Evolutionary conservation across 2,329 filamentous ascomycete species (phyloP), one percentile per base, ranked within the genome.

Genomic region (Erysiphe pulchra): DNA sequence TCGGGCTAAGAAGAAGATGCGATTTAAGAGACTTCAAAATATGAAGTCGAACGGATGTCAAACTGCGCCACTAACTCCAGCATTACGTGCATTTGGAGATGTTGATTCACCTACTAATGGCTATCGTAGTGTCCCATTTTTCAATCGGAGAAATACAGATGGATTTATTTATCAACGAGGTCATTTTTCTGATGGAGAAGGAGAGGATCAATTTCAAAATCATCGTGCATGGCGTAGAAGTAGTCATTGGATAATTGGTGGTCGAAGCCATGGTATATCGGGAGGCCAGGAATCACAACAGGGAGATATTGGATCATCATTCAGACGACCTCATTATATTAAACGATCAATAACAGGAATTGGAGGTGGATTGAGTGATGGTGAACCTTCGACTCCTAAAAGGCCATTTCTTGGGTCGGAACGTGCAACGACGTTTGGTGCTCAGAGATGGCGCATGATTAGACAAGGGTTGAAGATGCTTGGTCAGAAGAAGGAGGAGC

Each of bases 371-470:
- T 72, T 68, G 31, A 64, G 74, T 49, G 75, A 80, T 48, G 69
- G 74, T n/a, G 75, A 79, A 48, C 69, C 71, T 17, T 66, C 73
- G 46, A 68, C 67, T 8, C 69, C 71, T 2, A 65, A 63, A 51
- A 62, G 73, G 17, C 66, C 71, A 7, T 70, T 74, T 54, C 70
- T 82, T 53, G 65, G 71, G 28, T 57, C 61, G 36, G 80, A 85
- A 51, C 69, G 79, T 52, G 75, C 79, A 20, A 73, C 78, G 2
- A 84, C 77, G 14, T 76, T 80, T 56, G 73, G 73, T 55, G 84
- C 75, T 16, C 80, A 87, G 55, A 84, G 82, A 64, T 98, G 90
- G 90, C 78, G 77, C 51, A 82, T 92, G 57, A 73, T 98, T 56
- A 95, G 94, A 63, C 83, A 83, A 52, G 86, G 85, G 0, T 63